A percentile compares a stretch with the other conserved stretches of the same genome.
Evolutionary conservation across 2,329 filamentous ascomycete genomes (phyloP).

Genomic region (Akanthomyces lecanii): DNA sequence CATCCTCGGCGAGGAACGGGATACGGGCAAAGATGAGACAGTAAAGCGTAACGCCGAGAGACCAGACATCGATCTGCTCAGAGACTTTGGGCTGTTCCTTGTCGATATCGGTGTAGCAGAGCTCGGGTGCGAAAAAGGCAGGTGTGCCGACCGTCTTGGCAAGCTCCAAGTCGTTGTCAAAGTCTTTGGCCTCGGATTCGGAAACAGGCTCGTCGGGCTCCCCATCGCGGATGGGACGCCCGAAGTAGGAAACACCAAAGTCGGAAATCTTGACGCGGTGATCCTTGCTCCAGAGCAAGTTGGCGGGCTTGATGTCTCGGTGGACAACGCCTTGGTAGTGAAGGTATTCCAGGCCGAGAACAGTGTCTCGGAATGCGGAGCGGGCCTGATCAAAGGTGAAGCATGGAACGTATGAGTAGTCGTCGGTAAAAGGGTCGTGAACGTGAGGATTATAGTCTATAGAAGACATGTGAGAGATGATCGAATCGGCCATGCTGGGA

Average conservation of each 20-base stretch:
- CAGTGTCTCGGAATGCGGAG: constrained; percentile 83
- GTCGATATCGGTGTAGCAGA: constrained; percentile 82
- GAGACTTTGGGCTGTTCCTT: constrained; percentile 72
- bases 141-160: constrained; percentile 97
- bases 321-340: constrained; percentile 84
- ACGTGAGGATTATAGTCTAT: constrained; percentile 53
- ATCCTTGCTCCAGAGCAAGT: constrained; percentile 80
- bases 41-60: constrained; percentile 90
- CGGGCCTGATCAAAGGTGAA: constrained; percentile 82
- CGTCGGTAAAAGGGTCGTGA: constrained; percentile 71
- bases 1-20: constrained; percentile 86
- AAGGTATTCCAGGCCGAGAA: constrained; percentile 89
- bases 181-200: constrained; percentile 78
- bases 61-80: constrained; percentile 96
- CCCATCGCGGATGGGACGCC: constrained; percentile 77
- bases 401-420: constrained; percentile 89
- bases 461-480: constrained; percentile 65
- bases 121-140: constrained; percentile 93
- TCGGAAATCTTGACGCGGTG: constrained; percentile 96
- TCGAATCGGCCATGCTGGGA: constrained; percentile 76
- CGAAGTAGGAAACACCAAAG: constrained; percentile 97
- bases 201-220: constrained; percentile 70
- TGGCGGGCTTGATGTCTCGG: constrained; percentile 83
- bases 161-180: constrained; percentile 92
- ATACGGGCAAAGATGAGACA: constrained; percentile 92